Base-by-base conservation (phyloP, 306 rosid species). In the Psophocarpus tetragonolobus region DNA sequence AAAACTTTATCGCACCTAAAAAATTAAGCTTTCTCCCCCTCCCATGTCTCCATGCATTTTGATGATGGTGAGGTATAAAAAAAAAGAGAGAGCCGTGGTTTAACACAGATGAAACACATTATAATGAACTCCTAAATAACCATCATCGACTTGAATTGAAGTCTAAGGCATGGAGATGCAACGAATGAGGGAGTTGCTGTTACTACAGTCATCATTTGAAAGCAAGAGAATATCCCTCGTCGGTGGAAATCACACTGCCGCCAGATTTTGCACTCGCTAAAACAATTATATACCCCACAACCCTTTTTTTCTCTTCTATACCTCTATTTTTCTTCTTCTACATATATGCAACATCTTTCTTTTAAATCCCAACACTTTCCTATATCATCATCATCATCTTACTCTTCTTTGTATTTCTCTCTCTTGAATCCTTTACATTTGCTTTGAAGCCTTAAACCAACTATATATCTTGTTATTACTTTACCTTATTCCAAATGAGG, bases 241-340 rank as follows among this genome's bases (percentile, higher is more conserved):
- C 80, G 98, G 96, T 83, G 93, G 96, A 33, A 93, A 93, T 60
- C 98, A 93, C 84, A 93, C 98, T 26, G 92, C 92, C 4, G 81
- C 96, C 23, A 86, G 96, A 73, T 93, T 93, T 47, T 93, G 97
- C 78, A 80, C 87, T 78, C 97, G 98, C 89, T 93, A 90, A 21
- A 1, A 11, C 1, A 13, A 11, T 30, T 44, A 14, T 44, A 4
- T 35, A 20, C 65, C 54, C 11, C 3, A 14, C 51, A 5, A 57
- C 8, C 39, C 20, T 14, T 48, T 65, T 30, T 24, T 17, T 18
- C 27, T 64, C 6, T 35, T 17, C 8, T 35, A 4, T n/a, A 3
- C 15, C 27, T 8, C 17, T 54, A 53, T 56, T 50, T 30, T 56
- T 53, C n/a, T 24, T 32, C 24, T 61, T 8, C 63, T 56, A 24